Conservation (phyloP, 306 rosid species). For the Prunus mongolica region DNA sequence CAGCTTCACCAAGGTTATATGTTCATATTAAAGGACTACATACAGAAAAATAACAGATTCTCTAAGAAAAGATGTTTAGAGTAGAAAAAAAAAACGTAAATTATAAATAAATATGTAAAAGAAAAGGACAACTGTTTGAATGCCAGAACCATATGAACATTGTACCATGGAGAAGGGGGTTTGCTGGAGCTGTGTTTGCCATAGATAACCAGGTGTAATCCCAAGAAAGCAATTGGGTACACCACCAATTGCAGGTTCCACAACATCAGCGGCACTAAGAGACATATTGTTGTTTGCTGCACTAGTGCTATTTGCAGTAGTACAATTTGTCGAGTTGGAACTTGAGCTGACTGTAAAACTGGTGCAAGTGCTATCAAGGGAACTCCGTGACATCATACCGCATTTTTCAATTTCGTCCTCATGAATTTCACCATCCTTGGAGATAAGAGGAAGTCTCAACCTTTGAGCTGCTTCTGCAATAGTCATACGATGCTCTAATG, state of each 20-base stretch:
- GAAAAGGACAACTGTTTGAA: background rate
- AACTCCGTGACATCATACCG: constrained; percentile 61
- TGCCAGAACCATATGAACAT: background rate
- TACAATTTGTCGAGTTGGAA: constrained; percentile 57
- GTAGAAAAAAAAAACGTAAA: background rate
- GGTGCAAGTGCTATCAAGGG: constrained; percentile 62
- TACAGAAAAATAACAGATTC: background rate
- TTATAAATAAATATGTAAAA: background rate
- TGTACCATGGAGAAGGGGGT: constrained; percentile 62
- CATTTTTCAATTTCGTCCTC: constrained; percentile 83
- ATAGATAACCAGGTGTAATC: constrained; percentile 76
- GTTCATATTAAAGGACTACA: constrained; percentile 6
- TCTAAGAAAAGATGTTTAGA: background rate
- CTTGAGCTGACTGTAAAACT: constrained; percentile 51
- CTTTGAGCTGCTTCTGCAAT: constrained; percentile 91
- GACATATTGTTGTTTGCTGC: constrained; percentile 35
- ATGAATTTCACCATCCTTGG: constrained; percentile 86
- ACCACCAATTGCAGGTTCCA: constrained; percentile 82
- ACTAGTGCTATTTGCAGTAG: constrained; percentile 53
- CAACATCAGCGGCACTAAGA: constrained; percentile 41
- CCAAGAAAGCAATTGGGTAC: constrained; percentile 84
- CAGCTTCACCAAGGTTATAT: constrained; percentile 2
- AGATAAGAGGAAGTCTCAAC: constrained; percentile 80
- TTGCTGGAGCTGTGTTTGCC: constrained; percentile 81
- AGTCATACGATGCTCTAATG: constrained; percentile 80